A percentile compares a stretch with the other conserved stretches of the same genome.
Evolutionary conservation across 2,329 filamentous ascomycete species (phyloP).

Genomic region (Thielaviopsis populi): DNA sequence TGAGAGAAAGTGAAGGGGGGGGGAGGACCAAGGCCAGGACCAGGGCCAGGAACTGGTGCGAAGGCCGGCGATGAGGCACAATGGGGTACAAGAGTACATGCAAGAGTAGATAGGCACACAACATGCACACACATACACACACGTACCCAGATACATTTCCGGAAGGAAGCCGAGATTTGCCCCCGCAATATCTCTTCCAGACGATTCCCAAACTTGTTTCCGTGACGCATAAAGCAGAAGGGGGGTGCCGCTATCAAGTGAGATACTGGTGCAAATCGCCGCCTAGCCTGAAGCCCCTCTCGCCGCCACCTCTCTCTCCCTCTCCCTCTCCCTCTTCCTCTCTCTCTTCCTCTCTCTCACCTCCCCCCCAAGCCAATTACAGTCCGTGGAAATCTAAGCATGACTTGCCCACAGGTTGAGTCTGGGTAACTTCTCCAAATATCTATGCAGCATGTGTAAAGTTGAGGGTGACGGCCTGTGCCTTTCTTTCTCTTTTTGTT

Average conservation of each 20-base stretch:
- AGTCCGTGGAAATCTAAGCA: neutral
- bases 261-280: neutral
- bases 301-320: too few species aligned
- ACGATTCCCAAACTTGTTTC: conserved; percentile 1
- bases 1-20: neutral
- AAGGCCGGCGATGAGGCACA: neutral
- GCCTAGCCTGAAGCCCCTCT: neutral
- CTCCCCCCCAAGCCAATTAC: neutral
- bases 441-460: neutral
- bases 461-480: neutral
- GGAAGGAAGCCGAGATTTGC: conserved; percentile 12
- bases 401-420: neutral
- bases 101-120: too few species aligned
- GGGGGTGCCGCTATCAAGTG: neutral
- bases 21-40: too few species aligned
- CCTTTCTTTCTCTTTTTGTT: neutral
- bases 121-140: neutral
- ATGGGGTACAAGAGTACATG: neutral
- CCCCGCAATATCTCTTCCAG: conserved; percentile 8
- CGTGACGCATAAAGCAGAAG: conserved; percentile 3
- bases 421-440: neutral
- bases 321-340: too few species aligned
- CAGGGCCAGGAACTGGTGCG: too few species aligned
- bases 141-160: neutral
- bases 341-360: neutral